Evolutionary conservation across 352 stramenopile species (phyloP), one percentile per base, ranked within the genome.

Genomic region (Elongisporangium anandrum): DNA sequence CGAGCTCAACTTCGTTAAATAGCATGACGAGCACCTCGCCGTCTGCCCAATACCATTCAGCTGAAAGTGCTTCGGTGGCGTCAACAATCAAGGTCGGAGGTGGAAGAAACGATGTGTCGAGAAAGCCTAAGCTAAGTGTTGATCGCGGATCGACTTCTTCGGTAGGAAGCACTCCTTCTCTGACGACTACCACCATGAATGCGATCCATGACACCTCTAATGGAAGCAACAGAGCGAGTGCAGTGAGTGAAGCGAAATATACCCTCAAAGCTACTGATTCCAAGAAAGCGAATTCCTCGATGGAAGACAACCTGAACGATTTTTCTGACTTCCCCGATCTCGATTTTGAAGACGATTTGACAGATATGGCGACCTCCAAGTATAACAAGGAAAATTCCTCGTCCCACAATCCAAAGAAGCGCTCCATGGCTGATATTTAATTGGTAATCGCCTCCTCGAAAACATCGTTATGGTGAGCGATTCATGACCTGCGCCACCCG

Each of bases 301-400:
- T 87, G 17, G 75, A 88, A 26, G 80, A 88, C 59, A 66, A 69
- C 20, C 61, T 92, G 65, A 85, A 90, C 55, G 84, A 88, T 56
- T 93, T 93, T 54, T 66, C 68, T 4, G 81, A 93, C 58, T 90
- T 94, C 41, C 72, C 78, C 2, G 81, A 85, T 48, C 70, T 94
- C 24, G 80, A 89, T 61, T 88, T 94, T 57, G 73, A 79, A 23
- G 79, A 90, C 22, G 77, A 85, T n/a, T 63, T 88, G 52, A 66
- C 77, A 58, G 79, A 83, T 29, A 52, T 65, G 9, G 58, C 74
- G 48, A 77, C 72, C 55, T 70, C 66, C 50, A 74, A 73, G 60
- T 76, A 72, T 61, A 81, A 79, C 68, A 92, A 88, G 64, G 81
- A 90, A 39, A 88, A 89, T 65, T 70, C 76, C 17, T 59, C 73